These are phyloP conservation scores for Ophiorrhiza pumila DNA, from an alignment of 257 asterid species.

Conservation along the genomic window DNA sequence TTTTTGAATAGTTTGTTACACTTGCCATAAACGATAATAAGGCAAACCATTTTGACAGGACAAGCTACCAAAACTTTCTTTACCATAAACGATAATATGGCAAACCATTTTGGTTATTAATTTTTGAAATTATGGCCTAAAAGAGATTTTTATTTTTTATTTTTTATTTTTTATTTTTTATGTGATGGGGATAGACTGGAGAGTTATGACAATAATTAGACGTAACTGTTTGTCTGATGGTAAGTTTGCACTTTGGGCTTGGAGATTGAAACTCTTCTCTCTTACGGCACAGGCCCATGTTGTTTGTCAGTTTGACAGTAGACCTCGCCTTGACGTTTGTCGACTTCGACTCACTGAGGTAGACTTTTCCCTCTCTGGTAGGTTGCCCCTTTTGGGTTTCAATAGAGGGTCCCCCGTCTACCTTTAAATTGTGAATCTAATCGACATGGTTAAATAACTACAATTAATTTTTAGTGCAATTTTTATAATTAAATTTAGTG, in stretches of 20 bases:
- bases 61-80: background rate
- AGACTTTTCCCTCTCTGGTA: background rate
- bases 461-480: too few relatives aligned
- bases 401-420: too few relatives aligned
- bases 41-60: background rate
- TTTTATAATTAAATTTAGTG: too few relatives aligned
- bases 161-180: too few relatives aligned
- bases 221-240: background rate
- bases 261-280: background rate
- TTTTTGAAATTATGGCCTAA: too few relatives aligned
- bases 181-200: background rate
- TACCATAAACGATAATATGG: background rate
- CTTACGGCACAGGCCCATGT: background rate
- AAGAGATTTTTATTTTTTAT: too few relatives aligned
- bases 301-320: background rate
- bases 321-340: background rate
- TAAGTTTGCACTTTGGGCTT: background rate
- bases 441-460: too few relatives aligned
- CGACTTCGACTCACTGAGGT: background rate
- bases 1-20: background rate
- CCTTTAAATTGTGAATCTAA: too few relatives aligned
- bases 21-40: too few relatives aligned
- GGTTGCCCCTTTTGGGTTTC: background rate
- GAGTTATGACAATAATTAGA: background rate
- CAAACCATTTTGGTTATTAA: background rate